Evolutionary conservation across 768 basidiomycete species (phyloP), one percentile per base, ranked within the genome.

Genomic region (Porphyrellus cyaneotinctus): DNA sequence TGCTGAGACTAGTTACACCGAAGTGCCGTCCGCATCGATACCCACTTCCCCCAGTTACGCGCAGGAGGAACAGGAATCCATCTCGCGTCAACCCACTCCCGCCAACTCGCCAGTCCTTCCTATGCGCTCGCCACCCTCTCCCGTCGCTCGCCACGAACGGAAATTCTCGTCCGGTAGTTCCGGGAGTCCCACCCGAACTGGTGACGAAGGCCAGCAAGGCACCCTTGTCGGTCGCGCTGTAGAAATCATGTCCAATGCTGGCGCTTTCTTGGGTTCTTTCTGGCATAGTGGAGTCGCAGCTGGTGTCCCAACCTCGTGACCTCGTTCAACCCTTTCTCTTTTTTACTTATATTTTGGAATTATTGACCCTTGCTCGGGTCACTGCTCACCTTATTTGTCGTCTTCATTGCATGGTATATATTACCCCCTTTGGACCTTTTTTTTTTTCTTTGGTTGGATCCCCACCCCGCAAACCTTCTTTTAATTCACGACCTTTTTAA

Each of bases 171-270:
- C 55, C 4, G 54, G 59, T 20, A 44, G 49, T 22, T 64, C 64
- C 28, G 56, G 56, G 22, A 69, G 68, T 51, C 68, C 68, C 20
- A 53, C 46, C 6, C 62, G 67, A 59, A 42, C 51, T 32, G 58
- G 53, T 39, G 66, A 63, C 33, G 61, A 66, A 17, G 64, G 68
- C 35, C 67, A 67, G 54, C 67, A 64, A 20, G 76, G 73, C 6
- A 78, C 74, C 33, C 70, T 85, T 20, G 79, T 80, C 22, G 78
- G 80, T 15, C 74, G 81, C 43, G 84, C 91, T 22, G 88, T 85
- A 18, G 89, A 87, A 48, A 88, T 94, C 36, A 87, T 93, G 52
- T 84, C 81, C 39, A 84, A 79, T 47, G 91, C 91, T 2, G 84
- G 88, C 18, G 87, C 88, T 39, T 84, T 87, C 60, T 64, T 93